Percentiles rank a stretch among this genome's conserved stretches.
Evolutionary conservation across 257 asterid species (phyloP).

Genomic region (Lycium barbarum): DNA sequence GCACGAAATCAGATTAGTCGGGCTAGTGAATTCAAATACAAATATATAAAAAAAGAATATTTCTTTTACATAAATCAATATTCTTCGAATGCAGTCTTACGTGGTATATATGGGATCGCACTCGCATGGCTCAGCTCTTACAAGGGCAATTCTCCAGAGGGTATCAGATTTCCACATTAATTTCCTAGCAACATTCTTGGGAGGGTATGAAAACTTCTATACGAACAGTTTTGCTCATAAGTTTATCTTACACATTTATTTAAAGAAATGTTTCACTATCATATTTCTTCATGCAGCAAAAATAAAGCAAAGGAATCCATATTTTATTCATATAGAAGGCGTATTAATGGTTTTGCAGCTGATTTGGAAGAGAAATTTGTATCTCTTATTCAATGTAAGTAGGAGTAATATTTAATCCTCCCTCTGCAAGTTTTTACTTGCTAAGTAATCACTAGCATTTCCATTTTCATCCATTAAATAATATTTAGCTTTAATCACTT

Average conservation of each 20-base stretch:
- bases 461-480: too few species aligned
- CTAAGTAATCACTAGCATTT: too few species aligned
- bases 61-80: background rate
- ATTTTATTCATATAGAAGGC: slow-evolving; percentile 60
- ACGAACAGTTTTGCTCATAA: background rate
- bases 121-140: slow-evolving; percentile 59
- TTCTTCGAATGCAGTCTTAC: slow-evolving; percentile 50
- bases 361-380: slow-evolving; percentile 74
- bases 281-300: slow-evolving; percentile 40
- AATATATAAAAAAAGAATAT: too few species aligned
- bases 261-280: background rate
- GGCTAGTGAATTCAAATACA: too few species aligned
- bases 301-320: slow-evolving; percentile 65
- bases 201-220: slow-evolving; percentile 48
- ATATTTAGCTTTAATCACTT: too few species aligned
- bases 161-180: slow-evolving; percentile 57
- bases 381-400: slow-evolving; percentile 52
- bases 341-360: slow-evolving; percentile 82
- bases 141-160: slow-evolving; percentile 49
- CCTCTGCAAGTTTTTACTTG: background rate
- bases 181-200: slow-evolving; percentile 61
- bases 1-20: background rate
- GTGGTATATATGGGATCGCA: slow-evolving; percentile 86
- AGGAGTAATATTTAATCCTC: background rate
- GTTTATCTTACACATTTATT: background rate